Evolutionary conservation across 305 asterid species (phyloP).

Genomic region (Fraxinus angustifolia): DNA sequence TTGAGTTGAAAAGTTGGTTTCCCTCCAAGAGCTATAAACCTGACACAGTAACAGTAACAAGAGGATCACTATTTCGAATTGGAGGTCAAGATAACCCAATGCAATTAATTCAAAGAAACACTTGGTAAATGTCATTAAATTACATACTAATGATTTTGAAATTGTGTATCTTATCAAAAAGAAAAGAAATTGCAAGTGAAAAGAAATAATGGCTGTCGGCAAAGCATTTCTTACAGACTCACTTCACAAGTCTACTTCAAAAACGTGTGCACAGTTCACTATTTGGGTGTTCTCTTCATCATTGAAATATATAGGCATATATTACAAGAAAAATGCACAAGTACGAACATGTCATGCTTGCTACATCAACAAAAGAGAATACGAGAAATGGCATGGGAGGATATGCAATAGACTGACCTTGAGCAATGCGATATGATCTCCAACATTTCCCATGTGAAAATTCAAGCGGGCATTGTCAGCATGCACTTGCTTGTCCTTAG

Average conservation of each 20-base stretch:
- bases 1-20: conserved; percentile 81
- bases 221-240: not conserved
- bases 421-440: conserved; percentile 85
- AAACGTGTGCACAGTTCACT: not conserved
- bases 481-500: conserved; percentile 87
- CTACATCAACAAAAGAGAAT: not conserved
- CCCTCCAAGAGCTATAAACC: conserved; percentile 87
- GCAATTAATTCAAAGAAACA: not conserved
- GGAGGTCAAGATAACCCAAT: not conserved
- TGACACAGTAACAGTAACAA: conserved; percentile 24
- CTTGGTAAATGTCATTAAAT: not conserved
- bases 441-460: conserved; percentile 88
- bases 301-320: conserved; percentile 1
- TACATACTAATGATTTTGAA: not conserved
- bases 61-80: not conserved
- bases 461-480: conserved; percentile 91
- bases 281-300: not conserved
- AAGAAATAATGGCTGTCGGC: not conserved
- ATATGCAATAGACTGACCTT: conserved; percentile 46
- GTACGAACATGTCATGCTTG: not conserved
- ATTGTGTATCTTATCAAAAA: not conserved
- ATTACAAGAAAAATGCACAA: conserved; percentile 5
- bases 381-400: not conserved
- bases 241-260: conserved; percentile 2
- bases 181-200: not conserved